Percentiles rank a stretch among this genome's conserved stretches.
phyloP scores from a whole-genome alignment of 2,329 filamentous ascomycete genomes.

The Aspergillus uvarum region DNA sequence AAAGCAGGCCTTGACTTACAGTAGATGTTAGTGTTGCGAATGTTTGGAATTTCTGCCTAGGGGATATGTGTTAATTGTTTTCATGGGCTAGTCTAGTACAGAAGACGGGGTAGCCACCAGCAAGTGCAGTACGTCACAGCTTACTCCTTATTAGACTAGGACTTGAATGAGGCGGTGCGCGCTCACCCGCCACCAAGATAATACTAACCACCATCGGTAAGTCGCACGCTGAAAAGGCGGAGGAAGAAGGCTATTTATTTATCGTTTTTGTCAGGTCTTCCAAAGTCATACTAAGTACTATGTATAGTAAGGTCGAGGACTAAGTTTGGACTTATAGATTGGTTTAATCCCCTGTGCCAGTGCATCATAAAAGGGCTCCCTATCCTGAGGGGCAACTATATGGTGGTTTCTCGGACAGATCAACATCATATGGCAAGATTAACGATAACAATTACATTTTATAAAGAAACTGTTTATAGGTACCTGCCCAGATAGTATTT shows the following conservation, averaged over 20 bases:
- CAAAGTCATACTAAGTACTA: no score
- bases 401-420: no score
- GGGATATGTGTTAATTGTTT: neutral
- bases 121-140: neutral
- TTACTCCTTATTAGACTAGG: neutral
- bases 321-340: no score
- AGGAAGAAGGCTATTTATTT: neutral
- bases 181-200: neutral
- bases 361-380: no score
- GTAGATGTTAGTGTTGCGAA: neutral
- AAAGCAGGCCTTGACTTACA: neutral
- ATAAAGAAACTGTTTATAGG: neutral
- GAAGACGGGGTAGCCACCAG: neutral
- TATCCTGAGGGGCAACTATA: no score
- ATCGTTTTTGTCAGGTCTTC: no score
- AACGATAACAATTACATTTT: no score
- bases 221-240: neutral
- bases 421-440: no score
- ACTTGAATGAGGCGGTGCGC: neutral
- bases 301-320: no score
- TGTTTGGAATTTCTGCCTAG: neutral
- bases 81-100: neutral
- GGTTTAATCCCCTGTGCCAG: no score
- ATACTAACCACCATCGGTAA: neutral
- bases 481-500: no score